A percentile compares a stretch with the other conserved stretches of the same genome.
phyloP scores from a whole-genome alignment of 768 basidiomycete species.

The Phylloporus scabripes region DNA sequence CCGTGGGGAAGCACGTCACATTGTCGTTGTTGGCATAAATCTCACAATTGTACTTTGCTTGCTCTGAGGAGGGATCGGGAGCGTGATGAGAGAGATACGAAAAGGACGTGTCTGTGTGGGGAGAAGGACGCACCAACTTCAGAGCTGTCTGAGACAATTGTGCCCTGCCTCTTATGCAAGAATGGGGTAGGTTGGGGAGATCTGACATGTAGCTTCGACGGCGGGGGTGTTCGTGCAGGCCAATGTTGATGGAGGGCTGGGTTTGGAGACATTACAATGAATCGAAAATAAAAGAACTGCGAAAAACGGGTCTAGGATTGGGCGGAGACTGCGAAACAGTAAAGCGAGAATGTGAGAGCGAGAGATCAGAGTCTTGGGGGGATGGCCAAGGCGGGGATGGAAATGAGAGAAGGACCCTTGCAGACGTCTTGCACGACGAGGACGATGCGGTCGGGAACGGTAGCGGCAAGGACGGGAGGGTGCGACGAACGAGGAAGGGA shows the following conservation, averaged over 20 bases:
- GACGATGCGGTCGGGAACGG: slow-evolving; percentile 19
- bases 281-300: slow-evolving; percentile 17
- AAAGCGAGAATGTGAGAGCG: slow-evolving; percentile 15
- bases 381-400: slow-evolving; percentile 26
- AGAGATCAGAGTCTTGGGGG: slow-evolving; percentile 18
- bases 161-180: slow-evolving; percentile 21
- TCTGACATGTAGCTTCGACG: slow-evolving; percentile 22
- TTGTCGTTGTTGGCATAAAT: slow-evolving; percentile 60
- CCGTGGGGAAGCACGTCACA: slow-evolving; percentile 70
- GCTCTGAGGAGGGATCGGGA: slow-evolving; percentile 16
- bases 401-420: slow-evolving; percentile 17
- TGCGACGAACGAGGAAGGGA: slow-evolving; percentile 25
- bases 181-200: slow-evolving; percentile 7
- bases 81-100: slow-evolving; percentile 6
- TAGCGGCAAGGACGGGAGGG: slow-evolving; percentile 21
- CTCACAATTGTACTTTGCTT: slow-evolving; percentile 48
- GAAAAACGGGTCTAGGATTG: slow-evolving; percentile 16
- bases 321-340: slow-evolving; percentile 21
- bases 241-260: slow-evolving; percentile 35
- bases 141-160: slow-evolving; percentile 20
- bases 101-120: slow-evolving; percentile 3
- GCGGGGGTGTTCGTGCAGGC: slow-evolving; percentile 39
- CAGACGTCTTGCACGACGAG: slow-evolving; percentile 19
- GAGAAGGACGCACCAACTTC: slow-evolving; percentile 25
- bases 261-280: slow-evolving; percentile 34